Evolutionary conservation across 345 rosid genomes (phyloP), one percentile per base, ranked within the genome.

Genomic region (Mercurialis annua): DNA sequence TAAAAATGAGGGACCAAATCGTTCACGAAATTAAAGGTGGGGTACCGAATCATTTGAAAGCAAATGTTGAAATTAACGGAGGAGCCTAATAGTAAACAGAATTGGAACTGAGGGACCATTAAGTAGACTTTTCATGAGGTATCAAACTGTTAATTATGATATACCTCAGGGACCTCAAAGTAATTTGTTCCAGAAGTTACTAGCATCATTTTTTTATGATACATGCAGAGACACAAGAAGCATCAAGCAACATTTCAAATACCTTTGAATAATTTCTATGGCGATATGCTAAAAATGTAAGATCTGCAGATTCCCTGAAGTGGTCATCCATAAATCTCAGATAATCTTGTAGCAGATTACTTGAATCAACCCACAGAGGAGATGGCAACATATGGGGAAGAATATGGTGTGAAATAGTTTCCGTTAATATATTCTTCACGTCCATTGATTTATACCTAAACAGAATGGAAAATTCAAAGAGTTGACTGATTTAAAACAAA

Each of bases 271-370:
- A 94, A 81, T 89, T 94, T 84, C 97, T 83, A 63, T 94, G 96
- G 68, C 98, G 96, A 77, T 94, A 94, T 16, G 98, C 98, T 62
- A 94, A 96, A 80, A 83, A 91, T 23, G 99, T 91, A 62, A 94
- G 97, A 79, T 94, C 99, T 67, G 98, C 95, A 18, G 96, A 94
- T 81, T 94, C 99, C 77, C 90, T 82, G 53, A 89, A 85, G 82
- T 94, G 93, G 62, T 94, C 99, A 86, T 94, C 99, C 97, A 91
- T 91, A 82, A 91, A 94, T 82, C 82, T 86, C 65, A 91, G 90
- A 66, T 94, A 94, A 81, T 94, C 97, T 81, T 82, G 85, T 47
- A 94, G 84, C 72, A 91, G 82, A 78, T 74, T 78, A 75, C 77
- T 80, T 67, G 84, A 81, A 69, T 94, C 92, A 62, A 61, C 67